Evolutionary conservation across 176 grass and related monocot genomes (phyloP), one percentile per base, ranked within the genome.

Genomic region (Eremochloa ophiuroides): DNA sequence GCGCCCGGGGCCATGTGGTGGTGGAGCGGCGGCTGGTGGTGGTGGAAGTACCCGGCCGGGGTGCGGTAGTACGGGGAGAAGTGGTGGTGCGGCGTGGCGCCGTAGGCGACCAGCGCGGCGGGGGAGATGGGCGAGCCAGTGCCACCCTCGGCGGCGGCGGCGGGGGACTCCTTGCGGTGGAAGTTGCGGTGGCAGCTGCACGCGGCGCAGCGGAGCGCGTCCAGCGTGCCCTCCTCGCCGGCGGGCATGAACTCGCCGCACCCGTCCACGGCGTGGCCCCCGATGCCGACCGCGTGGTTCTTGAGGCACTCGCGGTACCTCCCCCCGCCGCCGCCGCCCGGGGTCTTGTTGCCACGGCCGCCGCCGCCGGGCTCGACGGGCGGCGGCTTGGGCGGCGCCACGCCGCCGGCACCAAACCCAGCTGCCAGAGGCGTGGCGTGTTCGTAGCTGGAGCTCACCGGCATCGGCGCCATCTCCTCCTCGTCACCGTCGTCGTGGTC

Each of bases 211-310:
- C 87, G 89, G 62, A 94, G 91, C 42, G 87, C 92, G 76, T 94
- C 91, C 22, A 89, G 81, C 27, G 89, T 90, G 60, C 89, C 91
- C 30, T 91, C 89, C 80, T 85, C 91, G 5, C 91, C 91, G 15
- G 87, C 94, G 0, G 91, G 79, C 84, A 97, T 92, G 87, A 94
- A 97, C 91, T 97, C 89, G 67, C 94, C 94, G 80, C 94, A 97
- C 0, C 94, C 94, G 53, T 97, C 94, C 25, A 92, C 77, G 2
- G 94, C 91, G 69, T 97, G 87, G 30, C 94, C 91, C 0, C 94
- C 91, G 70, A 89, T 97, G 0, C 85, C 83, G 6, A 91, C 89
- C 2, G 94, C 94, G 67, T 97, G 94, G 87, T 97, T 97, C 82
- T 88, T 92, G 50, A 97, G 85, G 83, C 94, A 97, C 87, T 97